phyloP scores from a whole-genome alignment of 148 eudicot genomes.

The Salicornia ramosissima region DNA sequence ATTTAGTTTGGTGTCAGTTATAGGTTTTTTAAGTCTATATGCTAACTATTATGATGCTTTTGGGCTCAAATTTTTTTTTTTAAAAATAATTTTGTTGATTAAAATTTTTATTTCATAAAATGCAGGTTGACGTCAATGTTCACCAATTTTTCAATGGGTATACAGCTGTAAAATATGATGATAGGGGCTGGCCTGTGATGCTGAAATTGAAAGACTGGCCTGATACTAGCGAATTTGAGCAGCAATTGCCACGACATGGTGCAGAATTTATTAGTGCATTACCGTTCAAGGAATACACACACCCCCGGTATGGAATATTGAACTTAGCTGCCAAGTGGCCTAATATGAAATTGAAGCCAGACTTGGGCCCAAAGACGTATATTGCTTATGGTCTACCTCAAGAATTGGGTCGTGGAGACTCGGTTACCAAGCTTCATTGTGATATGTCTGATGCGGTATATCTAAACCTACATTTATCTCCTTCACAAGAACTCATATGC shows the following conservation, averaged over 20 bases:
- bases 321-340: conserved; percentile 54
- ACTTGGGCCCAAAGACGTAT: conserved; percentile 67
- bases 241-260: conserved; percentile 60
- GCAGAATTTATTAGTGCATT: conserved; percentile 58
- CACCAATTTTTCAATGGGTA: conserved; percentile 57
- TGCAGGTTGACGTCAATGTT: conserved; percentile 51
- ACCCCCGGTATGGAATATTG: conserved; percentile 45
- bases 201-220: conserved; percentile 61
- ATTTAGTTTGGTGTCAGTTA: not conserved
- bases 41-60: not conserved
- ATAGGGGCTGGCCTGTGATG: conserved; percentile 43
- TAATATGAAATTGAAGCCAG: conserved; percentile 36
- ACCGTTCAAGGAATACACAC: conserved; percentile 69
- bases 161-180: conserved; percentile 23
- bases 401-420: conserved; percentile 76
- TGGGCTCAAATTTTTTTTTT: too few relatives aligned
- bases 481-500: not conserved
- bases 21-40: not conserved
- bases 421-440: conserved; percentile 65
- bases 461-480: not conserved
- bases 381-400: conserved; percentile 62
- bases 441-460: conserved; percentile 70
- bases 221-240: conserved; percentile 43
- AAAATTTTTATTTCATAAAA: not conserved
- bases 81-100: too few relatives aligned